Evolutionary conservation across 164 flowering plant species (phyloP), one percentile per base, ranked within the genome.

Genomic region (Stephania cephalantha): DNA sequence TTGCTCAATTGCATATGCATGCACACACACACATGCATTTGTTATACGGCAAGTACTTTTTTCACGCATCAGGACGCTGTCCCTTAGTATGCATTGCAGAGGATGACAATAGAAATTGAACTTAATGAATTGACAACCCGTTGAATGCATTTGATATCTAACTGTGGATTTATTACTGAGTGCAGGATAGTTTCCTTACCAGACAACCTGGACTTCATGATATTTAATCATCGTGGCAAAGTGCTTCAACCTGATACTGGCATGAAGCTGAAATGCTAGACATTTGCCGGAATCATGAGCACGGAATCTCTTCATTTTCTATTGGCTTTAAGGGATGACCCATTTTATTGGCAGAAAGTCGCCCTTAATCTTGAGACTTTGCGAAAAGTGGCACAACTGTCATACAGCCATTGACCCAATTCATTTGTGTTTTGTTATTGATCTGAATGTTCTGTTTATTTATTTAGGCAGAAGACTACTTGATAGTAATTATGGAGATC

Each of bases 221-320:
- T 90, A 76, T 95, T 95, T 85, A 92, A 95, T 78, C 99, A 95
- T 80, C 91, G 98, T 4, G 95, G 93, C 73, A 91, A 78, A 86
- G 84, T 81, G 25, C 79, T 87, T 73, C 86, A 87, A 13, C 22
- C 79, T 70, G 83, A 81, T 48, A 70, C 53, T 35, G 84, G 85
- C 66, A 0, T 86, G 84, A 89, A 88, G 84, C 77, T 89, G 74
- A 90, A 85, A 76, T 46, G 22, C 46, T 79, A 46, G 74, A 20
- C 35, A 44, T 70, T 29, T 46, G 20, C 63, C 46, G 50, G 50
- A 44, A 61, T 58, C 20, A 3, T 58, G 64, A 1, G 64, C 64
- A 15, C 20, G 13, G 64, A 58, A 58, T 58, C 64, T 58, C 64
- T 58, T 58, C 64, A 58, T 58, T 58, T 50, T 58, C 64, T 4